phyloP scores from a whole-genome alignment of 2,329 filamentous ascomycete species.

The Colletotrichum musicola region DNA sequence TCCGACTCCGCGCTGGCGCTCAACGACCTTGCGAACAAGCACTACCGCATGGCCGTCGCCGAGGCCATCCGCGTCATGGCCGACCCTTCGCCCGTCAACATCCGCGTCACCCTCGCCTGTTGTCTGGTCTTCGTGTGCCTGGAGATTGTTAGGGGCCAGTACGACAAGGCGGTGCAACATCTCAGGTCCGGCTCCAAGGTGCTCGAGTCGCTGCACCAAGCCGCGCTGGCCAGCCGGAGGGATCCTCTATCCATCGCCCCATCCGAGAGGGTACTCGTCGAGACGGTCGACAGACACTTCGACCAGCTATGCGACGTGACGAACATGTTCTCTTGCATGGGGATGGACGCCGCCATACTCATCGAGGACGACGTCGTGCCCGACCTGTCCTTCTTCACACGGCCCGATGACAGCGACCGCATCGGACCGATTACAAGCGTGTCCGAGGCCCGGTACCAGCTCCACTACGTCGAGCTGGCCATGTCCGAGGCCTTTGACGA shows the following conservation, averaged over 20 bases:
- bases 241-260: neutral
- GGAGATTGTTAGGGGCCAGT: constrained; percentile 30
- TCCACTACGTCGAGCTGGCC: constrained; percentile 17
- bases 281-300: constrained; percentile 25
- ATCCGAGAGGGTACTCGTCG: constrained; percentile 2
- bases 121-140: constrained; percentile 32
- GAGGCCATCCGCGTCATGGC: constrained; percentile 32
- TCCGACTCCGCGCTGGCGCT: neutral
- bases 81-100: constrained; percentile 28
- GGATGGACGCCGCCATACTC: constrained; percentile 27
- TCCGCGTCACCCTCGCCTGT: constrained; percentile 26
- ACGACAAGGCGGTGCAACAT: constrained; percentile 23
- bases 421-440: constrained; percentile 10
- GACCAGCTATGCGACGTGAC: constrained; percentile 30
- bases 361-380: constrained; percentile 26
- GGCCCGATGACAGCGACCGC: neutral
- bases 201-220: constrained; percentile 27
- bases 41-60: constrained; percentile 27
- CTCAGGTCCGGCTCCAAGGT: constrained; percentile 22
- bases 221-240: neutral
- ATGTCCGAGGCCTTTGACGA: constrained; percentile 18
- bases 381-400: constrained; percentile 27
- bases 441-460: constrained; percentile 15
- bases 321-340: constrained; percentile 26
- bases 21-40: constrained; percentile 12